Evolutionary conservation across 2,329 filamentous ascomycete species (phyloP), one percentile per base, ranked within the genome.

Genomic region (Exutisphaerella laricina): DNA sequence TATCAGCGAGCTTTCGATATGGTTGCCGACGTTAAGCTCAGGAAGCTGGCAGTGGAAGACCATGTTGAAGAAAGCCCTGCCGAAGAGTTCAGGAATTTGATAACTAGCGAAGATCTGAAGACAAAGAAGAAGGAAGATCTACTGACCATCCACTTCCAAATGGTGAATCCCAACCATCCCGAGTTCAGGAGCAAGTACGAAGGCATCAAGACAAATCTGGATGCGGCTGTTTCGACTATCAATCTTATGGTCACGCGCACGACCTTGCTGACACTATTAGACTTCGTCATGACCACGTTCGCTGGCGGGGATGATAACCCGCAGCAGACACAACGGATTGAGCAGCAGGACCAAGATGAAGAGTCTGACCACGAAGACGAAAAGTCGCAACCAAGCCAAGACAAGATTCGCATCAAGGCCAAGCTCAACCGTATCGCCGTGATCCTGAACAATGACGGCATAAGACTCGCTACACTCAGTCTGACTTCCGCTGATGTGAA

Each of bases 371-470:
- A 65, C 10, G 58, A 64, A 22, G 51, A 58, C 9, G 50, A 64
- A 31, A 41, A 55, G 5, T 46, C 64, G 10, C 70, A 81, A 18
- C 67, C 70, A 20, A 85, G 85, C 43, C 43, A 39, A 17, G 52
- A 61, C 50, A 94, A 92, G 51, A 92, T 98, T 52, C 81, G 88
- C 17, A 90, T 99, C 64, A 94, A 94, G 65, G 83, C 94, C 30
- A 84, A 96, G 49, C 70, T 99, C 49, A 94, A 94, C 69, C 89
- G 85, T 69, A 95, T 99, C 51, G 80, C 88, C 2, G 74, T 98
- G 20, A 90, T 98, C 50, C 73, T 99, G 42, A 99, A 99, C 63
- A 97, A 98, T 52, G 94, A 99, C 62, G 92, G 92, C 0, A 94
- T 97, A 45, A 81, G 92, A 18, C 75, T 99, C 20, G 92, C 92